A percentile compares a stretch with the other conserved stretches of the same genome.
phyloP scores from a whole-genome alignment of 306 rosid species.

The Sechiopsis laciniata region DNA sequence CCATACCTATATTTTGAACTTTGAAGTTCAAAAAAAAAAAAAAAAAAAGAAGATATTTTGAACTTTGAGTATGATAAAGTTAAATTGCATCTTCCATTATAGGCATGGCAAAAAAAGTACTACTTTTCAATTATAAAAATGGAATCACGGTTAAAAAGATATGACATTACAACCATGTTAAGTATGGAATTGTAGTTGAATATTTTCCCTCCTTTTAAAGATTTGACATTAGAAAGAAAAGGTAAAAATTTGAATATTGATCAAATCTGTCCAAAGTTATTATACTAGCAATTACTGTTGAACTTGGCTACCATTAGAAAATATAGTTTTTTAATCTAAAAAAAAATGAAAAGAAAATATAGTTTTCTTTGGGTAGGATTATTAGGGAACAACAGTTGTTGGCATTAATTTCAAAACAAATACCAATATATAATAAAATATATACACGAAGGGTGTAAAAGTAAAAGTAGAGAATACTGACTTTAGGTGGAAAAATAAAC shows the following conservation, averaged over 20 bases:
- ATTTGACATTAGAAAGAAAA: background rate
- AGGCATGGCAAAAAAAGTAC: too few relatives aligned
- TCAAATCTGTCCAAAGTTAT: background rate
- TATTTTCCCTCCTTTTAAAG: background rate
- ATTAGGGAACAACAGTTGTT: too few relatives aligned
- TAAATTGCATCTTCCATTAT: too few relatives aligned
- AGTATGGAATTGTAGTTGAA: background rate
- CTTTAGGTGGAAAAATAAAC: conserved; percentile 10
- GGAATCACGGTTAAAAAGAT: background rate
- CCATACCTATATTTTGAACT: too few relatives aligned
- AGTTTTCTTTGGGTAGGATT: too few relatives aligned
- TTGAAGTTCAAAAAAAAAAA: too few relatives aligned
- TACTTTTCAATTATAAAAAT: too few relatives aligned
- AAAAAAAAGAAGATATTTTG: too few relatives aligned
- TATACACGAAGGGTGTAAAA: background rate
- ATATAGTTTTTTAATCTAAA: too few relatives aligned
- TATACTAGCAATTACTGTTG: background rate
- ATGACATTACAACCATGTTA: background rate
- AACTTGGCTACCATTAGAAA: background rate
- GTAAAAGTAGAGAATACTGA: background rate
- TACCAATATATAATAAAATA: background rate
- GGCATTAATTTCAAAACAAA: background rate
- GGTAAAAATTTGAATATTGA: background rate
- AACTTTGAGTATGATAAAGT: too few relatives aligned
- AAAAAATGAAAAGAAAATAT: too few relatives aligned